Percentiles rank a stretch among this genome's conserved stretches.
Conservation (phyloP, 495 filamentous ascomycete species). For the Podospora anserina region DNA sequence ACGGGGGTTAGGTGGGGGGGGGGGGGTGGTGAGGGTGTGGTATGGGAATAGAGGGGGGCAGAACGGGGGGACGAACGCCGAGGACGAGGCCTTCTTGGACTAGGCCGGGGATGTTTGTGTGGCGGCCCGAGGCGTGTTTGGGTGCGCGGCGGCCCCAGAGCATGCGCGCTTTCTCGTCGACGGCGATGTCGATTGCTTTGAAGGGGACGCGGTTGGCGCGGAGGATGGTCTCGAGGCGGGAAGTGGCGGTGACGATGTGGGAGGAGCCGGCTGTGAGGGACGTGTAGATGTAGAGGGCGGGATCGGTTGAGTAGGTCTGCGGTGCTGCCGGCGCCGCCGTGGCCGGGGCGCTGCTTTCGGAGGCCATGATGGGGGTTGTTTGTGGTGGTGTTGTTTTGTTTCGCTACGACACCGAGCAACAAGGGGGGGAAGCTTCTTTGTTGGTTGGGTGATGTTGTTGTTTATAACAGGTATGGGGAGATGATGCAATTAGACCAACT, state of each 20-base stretch:
- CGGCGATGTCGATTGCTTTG: slow-evolving; percentile 86
- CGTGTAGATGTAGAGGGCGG: slow-evolving; percentile 87
- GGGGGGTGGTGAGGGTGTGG: slow-evolving; percentile 4
- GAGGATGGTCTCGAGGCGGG: slow-evolving; percentile 91
- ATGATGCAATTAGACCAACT: background rate
- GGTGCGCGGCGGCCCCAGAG: slow-evolving; percentile 80
- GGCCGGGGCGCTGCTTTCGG: slow-evolving; percentile 36
- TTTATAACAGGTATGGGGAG: background rate
- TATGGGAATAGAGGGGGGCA: background rate
- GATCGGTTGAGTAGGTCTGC: slow-evolving; percentile 63
- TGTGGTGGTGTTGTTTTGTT: slow-evolving; percentile 11
- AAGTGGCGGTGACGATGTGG: slow-evolving; percentile 94
- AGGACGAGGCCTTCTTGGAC: slow-evolving; percentile 84
- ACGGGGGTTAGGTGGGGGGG: background rate
- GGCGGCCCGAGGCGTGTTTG: slow-evolving; percentile 55
- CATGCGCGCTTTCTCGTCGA: slow-evolving; percentile 85
- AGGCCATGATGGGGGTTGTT: slow-evolving; percentile 38
- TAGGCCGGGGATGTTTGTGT: slow-evolving; percentile 80
- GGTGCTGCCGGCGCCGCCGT: slow-evolving; percentile 18
- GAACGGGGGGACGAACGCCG: slow-evolving; percentile 54
- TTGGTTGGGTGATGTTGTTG: background rate
- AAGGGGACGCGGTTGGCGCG: slow-evolving; percentile 93
- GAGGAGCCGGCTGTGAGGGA: slow-evolving; percentile 93
- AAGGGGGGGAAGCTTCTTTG: background rate
- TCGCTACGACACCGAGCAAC: slow-evolving; percentile 5